Percentiles rank a stretch among this genome's conserved stretches.
Conservation (phyloP, 75 land plant species). For the Pinus tabuliformis region DNA sequence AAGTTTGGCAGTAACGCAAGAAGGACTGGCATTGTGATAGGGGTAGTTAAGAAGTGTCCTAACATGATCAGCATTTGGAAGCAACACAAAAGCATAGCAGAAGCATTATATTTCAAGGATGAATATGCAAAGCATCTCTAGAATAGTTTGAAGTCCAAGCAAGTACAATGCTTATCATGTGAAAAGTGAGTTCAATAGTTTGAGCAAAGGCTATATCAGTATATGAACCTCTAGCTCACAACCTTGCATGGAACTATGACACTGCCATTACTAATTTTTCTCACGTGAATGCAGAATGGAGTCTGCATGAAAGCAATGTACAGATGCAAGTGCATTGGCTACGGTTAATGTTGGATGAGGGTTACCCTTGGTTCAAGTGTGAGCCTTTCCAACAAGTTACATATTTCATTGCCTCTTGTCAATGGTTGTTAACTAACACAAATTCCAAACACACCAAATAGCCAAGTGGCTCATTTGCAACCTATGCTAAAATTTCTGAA, state of each 20-base stretch:
- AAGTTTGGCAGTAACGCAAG: no score
- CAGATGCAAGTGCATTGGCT: slow-evolving; percentile 89
- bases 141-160: slow-evolving; percentile 47
- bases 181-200: slow-evolving; percentile 83
- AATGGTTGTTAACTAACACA: slow-evolving; percentile 94
- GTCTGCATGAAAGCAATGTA: slow-evolving; percentile 62
- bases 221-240: slow-evolving; percentile 62
- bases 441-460: slow-evolving; percentile 87
- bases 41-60: no score
- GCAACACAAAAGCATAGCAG: slow-evolving; percentile 76
- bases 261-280: slow-evolving; percentile 85
- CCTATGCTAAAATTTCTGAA: slow-evolving; percentile 89
- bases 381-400: slow-evolving; percentile 84
- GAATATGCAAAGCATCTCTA: slow-evolving; percentile 80
- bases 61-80: no score
- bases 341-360: slow-evolving; percentile 89
- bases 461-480: slow-evolving; percentile 87
- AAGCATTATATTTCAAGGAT: slow-evolving; percentile 88
- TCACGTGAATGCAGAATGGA: slow-evolving; percentile 89
- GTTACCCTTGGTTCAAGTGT: slow-evolving; percentile 93
- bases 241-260: slow-evolving; percentile 95
- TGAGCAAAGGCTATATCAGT: slow-evolving; percentile 77
- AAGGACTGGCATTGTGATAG: no score
- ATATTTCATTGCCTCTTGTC: slow-evolving; percentile 65
- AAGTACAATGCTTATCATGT: slow-evolving; percentile 74